Conservation (phyloP, 805 yeast genomes). For the Metschnikowia hibisci region DNA sequence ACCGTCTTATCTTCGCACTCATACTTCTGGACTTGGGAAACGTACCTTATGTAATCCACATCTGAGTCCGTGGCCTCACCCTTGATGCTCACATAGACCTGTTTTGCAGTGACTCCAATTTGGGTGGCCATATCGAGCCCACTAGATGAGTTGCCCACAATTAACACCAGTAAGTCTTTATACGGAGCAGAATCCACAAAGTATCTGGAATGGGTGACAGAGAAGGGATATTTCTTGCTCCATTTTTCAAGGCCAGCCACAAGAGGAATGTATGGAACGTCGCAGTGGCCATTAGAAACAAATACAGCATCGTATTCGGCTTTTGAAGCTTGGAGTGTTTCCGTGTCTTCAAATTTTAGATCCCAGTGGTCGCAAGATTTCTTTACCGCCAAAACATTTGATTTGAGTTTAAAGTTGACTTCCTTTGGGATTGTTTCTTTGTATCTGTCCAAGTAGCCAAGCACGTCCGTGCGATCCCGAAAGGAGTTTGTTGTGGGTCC, state of each 20-base stretch:
- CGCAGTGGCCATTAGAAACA: constrained; percentile 38
- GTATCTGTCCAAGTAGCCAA: constrained; percentile 56
- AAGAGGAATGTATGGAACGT: constrained; percentile 33
- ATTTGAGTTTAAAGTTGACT: constrained; percentile 39
- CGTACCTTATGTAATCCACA: constrained; percentile 9
- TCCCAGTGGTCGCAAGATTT: constrained; percentile 13
- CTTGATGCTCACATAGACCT: constrained; percentile 15
- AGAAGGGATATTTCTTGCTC: constrained; percentile 21
- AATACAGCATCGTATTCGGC: constrained; percentile 36
- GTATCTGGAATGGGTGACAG: constrained; percentile 33
- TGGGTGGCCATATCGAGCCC: constrained; percentile 73
- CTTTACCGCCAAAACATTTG: constrained; percentile 32
- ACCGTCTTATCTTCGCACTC: constrained; percentile 10
- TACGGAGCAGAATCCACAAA: constrained; percentile 23
- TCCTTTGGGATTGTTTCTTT: constrained; percentile 33
- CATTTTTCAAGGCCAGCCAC: constrained; percentile 31
- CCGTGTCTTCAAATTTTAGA: constrained; percentile 7
- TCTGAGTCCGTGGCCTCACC: constrained; percentile 11
- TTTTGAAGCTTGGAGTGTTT: constrained; percentile 9
- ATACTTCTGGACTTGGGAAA: constrained; percentile 10
- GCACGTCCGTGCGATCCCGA: constrained; percentile 59
- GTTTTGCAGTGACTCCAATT: constrained; percentile 36
- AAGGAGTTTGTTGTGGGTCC: constrained; percentile 46
- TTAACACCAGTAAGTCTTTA: constrained; percentile 42
- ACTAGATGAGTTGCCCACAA: constrained; percentile 76